phyloP scores from a whole-genome alignment of 1,284 basidiomycete species.

The Dichomitus squalens region DNA sequence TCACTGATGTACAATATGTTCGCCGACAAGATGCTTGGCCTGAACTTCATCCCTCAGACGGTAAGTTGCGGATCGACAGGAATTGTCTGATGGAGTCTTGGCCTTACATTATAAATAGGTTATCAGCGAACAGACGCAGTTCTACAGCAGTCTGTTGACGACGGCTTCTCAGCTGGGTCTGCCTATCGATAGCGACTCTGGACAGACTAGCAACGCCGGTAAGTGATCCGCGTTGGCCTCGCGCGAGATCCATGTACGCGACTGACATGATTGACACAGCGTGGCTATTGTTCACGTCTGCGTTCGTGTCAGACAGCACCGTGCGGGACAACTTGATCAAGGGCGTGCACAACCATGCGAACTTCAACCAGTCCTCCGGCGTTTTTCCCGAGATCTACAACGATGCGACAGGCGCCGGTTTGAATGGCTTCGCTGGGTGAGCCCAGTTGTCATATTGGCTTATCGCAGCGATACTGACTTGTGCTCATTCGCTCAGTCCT shows the following conservation, averaged over 20 bases:
- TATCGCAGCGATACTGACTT: not conserved
- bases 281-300: conserved; percentile 30
- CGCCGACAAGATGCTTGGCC: conserved; percentile 57
- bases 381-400: conserved; percentile 26
- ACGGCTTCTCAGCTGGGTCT: conserved; percentile 16
- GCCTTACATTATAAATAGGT: not conserved
- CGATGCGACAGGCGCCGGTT: conserved; percentile 7
- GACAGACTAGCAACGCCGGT: conserved; percentile 17
- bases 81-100: not conserved
- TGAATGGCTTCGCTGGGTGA: conserved; percentile 23
- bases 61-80: conserved; percentile 15
- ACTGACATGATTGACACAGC: conserved; percentile 11
- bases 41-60: conserved; percentile 21
- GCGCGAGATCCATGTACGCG: not conserved
- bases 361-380: conserved; percentile 23
- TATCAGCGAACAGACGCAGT: conserved; percentile 10
- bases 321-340: conserved; percentile 26
- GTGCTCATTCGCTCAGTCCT: conserved; percentile 14
- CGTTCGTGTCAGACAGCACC: conserved; percentile 21
- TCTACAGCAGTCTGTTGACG: conserved; percentile 8
- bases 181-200: conserved; percentile 18
- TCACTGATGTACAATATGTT: conserved; percentile 67
- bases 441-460: not conserved
- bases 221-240: not conserved
- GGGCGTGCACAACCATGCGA: conserved; percentile 24